phyloP scores from a whole-genome alignment of 2,329 filamentous ascomycete genomes.

The Emericellopsis cladophorae region DNA sequence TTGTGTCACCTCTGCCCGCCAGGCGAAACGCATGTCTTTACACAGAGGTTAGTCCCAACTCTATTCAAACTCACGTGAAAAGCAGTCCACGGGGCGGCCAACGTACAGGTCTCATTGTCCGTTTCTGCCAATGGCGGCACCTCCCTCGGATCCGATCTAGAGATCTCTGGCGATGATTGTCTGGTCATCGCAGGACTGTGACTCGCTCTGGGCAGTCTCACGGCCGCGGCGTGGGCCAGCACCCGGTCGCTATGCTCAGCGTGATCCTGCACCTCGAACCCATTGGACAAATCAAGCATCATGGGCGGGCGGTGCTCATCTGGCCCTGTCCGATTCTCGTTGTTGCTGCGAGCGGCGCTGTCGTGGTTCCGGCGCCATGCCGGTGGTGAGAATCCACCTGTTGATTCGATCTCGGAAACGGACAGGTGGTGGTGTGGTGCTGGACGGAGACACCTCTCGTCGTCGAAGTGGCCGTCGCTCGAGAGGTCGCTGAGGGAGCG shows the following conservation, averaged over 20 bases:
- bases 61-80: too few relatives aligned
- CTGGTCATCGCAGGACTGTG: slow-evolving; percentile 39
- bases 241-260: slow-evolving; percentile 25
- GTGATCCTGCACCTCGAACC: slow-evolving; percentile 14
- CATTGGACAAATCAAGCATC: slow-evolving; percentile 5
- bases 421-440: neutral
- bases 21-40: slow-evolving; percentile 50
- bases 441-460: neutral
- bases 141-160: slow-evolving; percentile 17
- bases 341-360: slow-evolving; percentile 42
- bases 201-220: slow-evolving; percentile 41
- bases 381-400: slow-evolving; percentile 46
- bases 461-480: slow-evolving; percentile 1
- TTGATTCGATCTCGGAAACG: slow-evolving; percentile 30
- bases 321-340: slow-evolving; percentile 43
- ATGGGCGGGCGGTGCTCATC: slow-evolving; percentile 32
- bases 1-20: slow-evolving; percentile 80
- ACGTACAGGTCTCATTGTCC: slow-evolving; percentile 37
- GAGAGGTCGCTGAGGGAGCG: slow-evolving; percentile 19
- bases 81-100: too few relatives aligned
- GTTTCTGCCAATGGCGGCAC: slow-evolving; percentile 12
- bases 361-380: slow-evolving; percentile 44
- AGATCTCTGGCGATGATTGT: slow-evolving; percentile 32
- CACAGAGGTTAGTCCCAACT: neutral
- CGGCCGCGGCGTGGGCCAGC: slow-evolving; percentile 38